Evolutionary conservation across 1,139 yeast genomes (phyloP).

Genomic region (Kurtzmaniella quercitrusa): DNA sequence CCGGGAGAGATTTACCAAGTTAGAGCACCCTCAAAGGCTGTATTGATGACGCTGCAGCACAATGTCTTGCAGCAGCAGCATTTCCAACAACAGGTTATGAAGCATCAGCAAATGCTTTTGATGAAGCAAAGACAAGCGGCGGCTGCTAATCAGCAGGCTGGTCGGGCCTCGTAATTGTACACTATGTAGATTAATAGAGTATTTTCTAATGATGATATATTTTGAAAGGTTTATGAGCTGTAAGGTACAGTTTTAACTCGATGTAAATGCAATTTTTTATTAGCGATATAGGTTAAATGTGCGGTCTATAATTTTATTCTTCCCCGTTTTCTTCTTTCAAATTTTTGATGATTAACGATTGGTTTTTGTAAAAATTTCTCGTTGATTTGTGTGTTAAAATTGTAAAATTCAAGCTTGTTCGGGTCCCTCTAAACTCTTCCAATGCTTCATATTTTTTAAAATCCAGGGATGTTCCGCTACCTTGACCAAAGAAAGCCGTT

Average conservation of each 20-base stretch:
- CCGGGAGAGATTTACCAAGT: constrained; percentile 55
- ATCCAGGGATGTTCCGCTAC: constrained; percentile 86
- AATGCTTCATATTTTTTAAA: constrained; percentile 48
- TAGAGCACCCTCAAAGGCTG: constrained; percentile 59
- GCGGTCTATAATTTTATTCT: too few relatives aligned
- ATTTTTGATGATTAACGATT: too few relatives aligned
- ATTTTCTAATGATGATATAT: not conserved
- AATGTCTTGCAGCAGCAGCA: constrained; percentile 44
- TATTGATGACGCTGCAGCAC: constrained; percentile 40
- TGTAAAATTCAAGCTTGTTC: too few relatives aligned
- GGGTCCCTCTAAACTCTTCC: constrained; percentile 23
- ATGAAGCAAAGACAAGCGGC: constrained; percentile 28
- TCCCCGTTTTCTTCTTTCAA: too few relatives aligned
- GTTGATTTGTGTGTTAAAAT: too few relatives aligned
- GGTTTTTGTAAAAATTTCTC: too few relatives aligned
- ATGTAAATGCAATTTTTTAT: too few relatives aligned
- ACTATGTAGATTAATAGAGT: not conserved
- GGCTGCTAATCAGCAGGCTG: constrained; percentile 19
- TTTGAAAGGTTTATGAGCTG: not conserved
- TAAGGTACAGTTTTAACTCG: too few relatives aligned
- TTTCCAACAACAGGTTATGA: constrained; percentile 48
- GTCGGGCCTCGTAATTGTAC: constrained; percentile 8
- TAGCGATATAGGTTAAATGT: too few relatives aligned
- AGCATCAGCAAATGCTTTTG: constrained; percentile 29
- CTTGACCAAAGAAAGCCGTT: constrained; percentile 57